Percentiles rank a stretch among this genome's conserved stretches.
Evolutionary conservation across 2,329 filamentous ascomycete genomes (phyloP).

Genomic region (Aulographum hederae): DNA sequence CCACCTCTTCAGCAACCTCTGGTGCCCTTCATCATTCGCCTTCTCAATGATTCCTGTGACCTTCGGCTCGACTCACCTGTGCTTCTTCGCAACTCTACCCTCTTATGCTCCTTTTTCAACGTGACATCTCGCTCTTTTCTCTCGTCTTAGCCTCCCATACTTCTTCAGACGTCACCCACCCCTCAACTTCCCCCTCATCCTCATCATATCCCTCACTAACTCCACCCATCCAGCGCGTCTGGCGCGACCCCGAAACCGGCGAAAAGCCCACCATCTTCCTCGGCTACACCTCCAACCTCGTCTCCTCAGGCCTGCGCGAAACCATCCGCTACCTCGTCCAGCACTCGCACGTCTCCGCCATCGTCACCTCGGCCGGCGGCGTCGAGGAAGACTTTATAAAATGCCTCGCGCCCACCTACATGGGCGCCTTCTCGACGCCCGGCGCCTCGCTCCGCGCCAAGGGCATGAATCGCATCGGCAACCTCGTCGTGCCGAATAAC

Average conservation of each 20-base stretch:
- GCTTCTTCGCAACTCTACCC: too few relatives aligned
- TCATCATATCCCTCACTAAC: too few relatives aligned
- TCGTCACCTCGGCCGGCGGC: slow-evolving; percentile 89
- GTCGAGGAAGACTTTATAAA: slow-evolving; percentile 98
- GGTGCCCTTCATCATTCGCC: too few relatives aligned
- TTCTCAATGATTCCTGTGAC: too few relatives aligned
- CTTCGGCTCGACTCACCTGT: too few relatives aligned
- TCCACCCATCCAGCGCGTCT: too few relatives aligned
- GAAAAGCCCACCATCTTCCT: slow-evolving; percentile 85
- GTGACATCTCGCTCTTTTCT: not conserved
- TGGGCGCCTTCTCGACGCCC: slow-evolving; percentile 63
- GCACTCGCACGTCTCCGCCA: slow-evolving; percentile 78
- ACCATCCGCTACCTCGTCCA: slow-evolving; percentile 84
- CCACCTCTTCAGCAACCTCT: too few relatives aligned
- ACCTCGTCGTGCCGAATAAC: slow-evolving; percentile 85
- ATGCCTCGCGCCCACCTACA: slow-evolving; percentile 84
- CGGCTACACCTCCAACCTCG: slow-evolving; percentile 93
- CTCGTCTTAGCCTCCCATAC: not conserved
- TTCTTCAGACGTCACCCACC: not conserved
- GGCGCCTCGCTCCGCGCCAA: slow-evolving; percentile 65
- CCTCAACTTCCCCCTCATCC: not conserved
- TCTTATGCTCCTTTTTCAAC: not conserved
- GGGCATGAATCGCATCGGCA: slow-evolving; percentile 90
- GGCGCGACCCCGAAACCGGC: slow-evolving; percentile 61
- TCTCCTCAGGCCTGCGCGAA: slow-evolving; percentile 85